Evolutionary conservation across 2,329 filamentous ascomycete genomes (phyloP).

Genomic region (Pseudogymnoascus sp.): DNA sequence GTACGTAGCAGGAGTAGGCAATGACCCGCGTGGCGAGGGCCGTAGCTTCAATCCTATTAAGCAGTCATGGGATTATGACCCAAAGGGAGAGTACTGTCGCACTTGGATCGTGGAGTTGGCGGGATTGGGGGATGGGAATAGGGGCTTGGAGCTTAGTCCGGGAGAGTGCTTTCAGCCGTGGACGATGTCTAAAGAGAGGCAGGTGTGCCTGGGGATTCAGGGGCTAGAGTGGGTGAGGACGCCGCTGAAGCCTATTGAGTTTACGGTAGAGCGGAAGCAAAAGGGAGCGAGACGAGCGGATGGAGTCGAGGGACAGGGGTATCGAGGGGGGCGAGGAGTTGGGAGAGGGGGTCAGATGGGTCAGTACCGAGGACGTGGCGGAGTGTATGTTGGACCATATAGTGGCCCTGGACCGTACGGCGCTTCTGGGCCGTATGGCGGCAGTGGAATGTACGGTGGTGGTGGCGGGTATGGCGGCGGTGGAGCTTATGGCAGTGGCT

Average conservation of each 20-base stretch:
- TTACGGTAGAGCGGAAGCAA: conserved; percentile 39
- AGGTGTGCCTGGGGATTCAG: conserved; percentile 47
- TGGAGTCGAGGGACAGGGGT: not conserved
- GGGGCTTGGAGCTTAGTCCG: conserved; percentile 14
- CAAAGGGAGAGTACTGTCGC: conserved; percentile 60
- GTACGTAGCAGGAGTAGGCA: conserved; percentile 71
- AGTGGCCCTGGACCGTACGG: not conserved
- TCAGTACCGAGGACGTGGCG: not conserved
- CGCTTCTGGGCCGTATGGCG: not conserved
- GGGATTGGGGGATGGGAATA: conserved; percentile 33
- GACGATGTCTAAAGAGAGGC: conserved; percentile 52
- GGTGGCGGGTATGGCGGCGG: not conserved
- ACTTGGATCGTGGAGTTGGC: conserved; percentile 64
- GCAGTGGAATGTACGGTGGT: not conserved
- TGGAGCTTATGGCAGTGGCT: not conserved
- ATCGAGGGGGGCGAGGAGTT: not conserved
- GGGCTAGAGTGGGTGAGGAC: conserved; percentile 58
- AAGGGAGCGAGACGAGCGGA: conserved; percentile 2
- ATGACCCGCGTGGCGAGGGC: conserved; percentile 63
- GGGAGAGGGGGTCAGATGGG: not conserved
- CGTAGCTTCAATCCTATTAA: conserved; percentile 79
- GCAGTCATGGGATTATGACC: conserved; percentile 71
- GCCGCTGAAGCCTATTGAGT: conserved; percentile 59
- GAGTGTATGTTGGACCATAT: conserved; percentile 3
- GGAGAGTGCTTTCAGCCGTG: conserved; percentile 61